phyloP scores from a whole-genome alignment of 2,329 filamentous ascomycete genomes.

The Cladosporium sp. region DNA sequence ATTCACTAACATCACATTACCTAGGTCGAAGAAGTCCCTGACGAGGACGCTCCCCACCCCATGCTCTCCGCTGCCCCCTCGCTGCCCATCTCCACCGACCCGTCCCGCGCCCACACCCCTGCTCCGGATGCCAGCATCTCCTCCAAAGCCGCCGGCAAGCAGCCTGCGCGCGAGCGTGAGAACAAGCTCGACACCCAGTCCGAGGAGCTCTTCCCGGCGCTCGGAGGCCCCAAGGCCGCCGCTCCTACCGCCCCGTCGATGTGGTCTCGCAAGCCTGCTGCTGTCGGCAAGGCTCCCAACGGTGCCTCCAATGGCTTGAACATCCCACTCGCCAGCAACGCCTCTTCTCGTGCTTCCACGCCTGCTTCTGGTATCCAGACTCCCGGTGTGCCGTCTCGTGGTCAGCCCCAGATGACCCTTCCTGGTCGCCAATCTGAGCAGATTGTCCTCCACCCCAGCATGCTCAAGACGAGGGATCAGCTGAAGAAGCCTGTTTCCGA shows the following conservation, averaged over 20 bases:
- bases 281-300: constrained; percentile 47
- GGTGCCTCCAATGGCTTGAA: constrained; percentile 33
- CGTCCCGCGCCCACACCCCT: constrained; percentile 37
- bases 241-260: constrained; percentile 65
- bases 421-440: constrained; percentile 81
- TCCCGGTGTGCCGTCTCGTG: constrained; percentile 49
- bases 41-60: constrained; percentile 71
- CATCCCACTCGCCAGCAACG: constrained; percentile 45
- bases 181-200: constrained; percentile 74
- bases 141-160: constrained; percentile 68
- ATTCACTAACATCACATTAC: not conserved
- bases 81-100: constrained; percentile 45
- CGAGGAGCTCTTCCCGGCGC: constrained; percentile 89
- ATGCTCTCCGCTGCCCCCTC: constrained; percentile 45
- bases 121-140: constrained; percentile 47
- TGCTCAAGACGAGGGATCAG: constrained; percentile 74
- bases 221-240: constrained; percentile 70
- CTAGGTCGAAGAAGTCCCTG: constrained; percentile 66
- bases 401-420: constrained; percentile 61
- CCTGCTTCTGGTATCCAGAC: constrained; percentile 60
- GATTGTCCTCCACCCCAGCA: constrained; percentile 70
- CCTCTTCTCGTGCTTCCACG: constrained; percentile 60
- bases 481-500: constrained; percentile 84
- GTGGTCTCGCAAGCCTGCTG: constrained; percentile 71
- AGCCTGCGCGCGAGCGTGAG: constrained; percentile 56